A percentile compares a stretch with the other conserved stretches of the same genome.
Evolutionary conservation across 1,284 basidiomycete species (phyloP).

Genomic region (Melampsora americana): DNA sequence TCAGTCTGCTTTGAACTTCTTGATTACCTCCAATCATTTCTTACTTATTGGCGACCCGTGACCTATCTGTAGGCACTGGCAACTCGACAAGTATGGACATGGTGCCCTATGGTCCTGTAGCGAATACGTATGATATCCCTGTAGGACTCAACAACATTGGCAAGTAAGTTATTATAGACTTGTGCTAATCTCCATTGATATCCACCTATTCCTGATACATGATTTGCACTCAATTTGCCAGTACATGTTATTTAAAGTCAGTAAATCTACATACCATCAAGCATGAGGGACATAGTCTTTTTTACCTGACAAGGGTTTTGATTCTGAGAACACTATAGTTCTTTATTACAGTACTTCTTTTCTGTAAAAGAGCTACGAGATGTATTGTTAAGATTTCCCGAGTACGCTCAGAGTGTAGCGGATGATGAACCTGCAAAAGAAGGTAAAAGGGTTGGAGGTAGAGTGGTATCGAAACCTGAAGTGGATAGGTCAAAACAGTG

Average conservation of each 20-base stretch:
- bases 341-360: conserved; percentile 72
- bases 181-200: conserved; percentile 73
- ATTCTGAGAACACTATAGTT: conserved; percentile 9
- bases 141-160: conserved; percentile 86
- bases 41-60: background rate
- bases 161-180: conserved; percentile 65
- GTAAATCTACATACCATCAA: background rate
- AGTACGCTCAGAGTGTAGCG: conserved; percentile 56
- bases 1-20: background rate
- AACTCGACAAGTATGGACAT: conserved; percentile 22
- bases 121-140: conserved; percentile 66
- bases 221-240: conserved; percentile 26
- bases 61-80: background rate
- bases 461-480: conserved; percentile 73
- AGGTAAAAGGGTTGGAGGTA: conserved; percentile 76
- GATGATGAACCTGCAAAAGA: conserved; percentile 58
- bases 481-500: conserved; percentile 78
- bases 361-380: conserved; percentile 83
- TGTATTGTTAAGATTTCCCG: conserved; percentile 63
- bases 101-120: conserved; percentile 45
- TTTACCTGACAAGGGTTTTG: background rate
- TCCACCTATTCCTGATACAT: background rate
- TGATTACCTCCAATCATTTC: background rate
- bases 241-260: conserved; percentile 45
- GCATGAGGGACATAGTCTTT: too few relatives aligned